Evolutionary conservation across 768 basidiomycete genomes (phyloP).

Genomic region (Leccinum longicurvipes): DNA sequence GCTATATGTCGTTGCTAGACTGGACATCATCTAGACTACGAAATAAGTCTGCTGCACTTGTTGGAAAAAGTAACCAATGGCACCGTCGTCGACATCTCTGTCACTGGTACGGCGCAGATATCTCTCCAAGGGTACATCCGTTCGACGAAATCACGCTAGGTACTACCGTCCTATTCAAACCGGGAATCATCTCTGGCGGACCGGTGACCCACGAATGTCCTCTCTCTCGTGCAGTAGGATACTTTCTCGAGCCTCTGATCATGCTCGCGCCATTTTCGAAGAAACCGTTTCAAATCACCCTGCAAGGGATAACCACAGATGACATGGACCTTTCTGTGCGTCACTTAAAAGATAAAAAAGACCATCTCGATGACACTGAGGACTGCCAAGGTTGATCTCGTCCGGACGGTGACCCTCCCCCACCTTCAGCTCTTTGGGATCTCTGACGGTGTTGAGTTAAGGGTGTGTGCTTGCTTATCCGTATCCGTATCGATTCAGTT

Average conservation of each 20-base stretch:
- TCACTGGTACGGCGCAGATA: slow-evolving; percentile 65
- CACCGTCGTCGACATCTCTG: slow-evolving; percentile 90
- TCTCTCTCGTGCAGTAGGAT: slow-evolving; percentile 83
- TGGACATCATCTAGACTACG: slow-evolving; percentile 63
- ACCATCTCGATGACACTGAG: slow-evolving; percentile 1
- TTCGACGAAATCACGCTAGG: slow-evolving; percentile 43
- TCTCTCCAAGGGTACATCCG: background rate
- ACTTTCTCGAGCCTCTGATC: slow-evolving; percentile 88
- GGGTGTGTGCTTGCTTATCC: slow-evolving; percentile 44
- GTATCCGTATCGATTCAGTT: background rate
- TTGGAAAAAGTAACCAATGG: slow-evolving; percentile 93
- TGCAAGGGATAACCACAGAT: slow-evolving; percentile 91
- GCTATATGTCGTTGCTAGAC: background rate
- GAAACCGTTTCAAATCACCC: slow-evolving; percentile 72
- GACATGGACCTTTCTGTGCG: slow-evolving; percentile 87
- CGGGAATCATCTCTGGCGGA: slow-evolving; percentile 88
- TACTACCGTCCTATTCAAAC: slow-evolving; percentile 88
- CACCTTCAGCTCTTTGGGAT: slow-evolving; percentile 89
- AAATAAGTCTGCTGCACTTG: slow-evolving; percentile 84
- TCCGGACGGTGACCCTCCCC: slow-evolving; percentile 87
- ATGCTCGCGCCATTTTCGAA: slow-evolving; percentile 94
- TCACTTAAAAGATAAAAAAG: slow-evolving; percentile 12
- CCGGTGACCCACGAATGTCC: slow-evolving; percentile 82
- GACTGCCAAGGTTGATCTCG: slow-evolving; percentile 67
- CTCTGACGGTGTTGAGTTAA: slow-evolving; percentile 84